Base-by-base conservation (phyloP, 495 filamentous ascomycete genomes). In the Pseudevernia furfuracea region DNA sequence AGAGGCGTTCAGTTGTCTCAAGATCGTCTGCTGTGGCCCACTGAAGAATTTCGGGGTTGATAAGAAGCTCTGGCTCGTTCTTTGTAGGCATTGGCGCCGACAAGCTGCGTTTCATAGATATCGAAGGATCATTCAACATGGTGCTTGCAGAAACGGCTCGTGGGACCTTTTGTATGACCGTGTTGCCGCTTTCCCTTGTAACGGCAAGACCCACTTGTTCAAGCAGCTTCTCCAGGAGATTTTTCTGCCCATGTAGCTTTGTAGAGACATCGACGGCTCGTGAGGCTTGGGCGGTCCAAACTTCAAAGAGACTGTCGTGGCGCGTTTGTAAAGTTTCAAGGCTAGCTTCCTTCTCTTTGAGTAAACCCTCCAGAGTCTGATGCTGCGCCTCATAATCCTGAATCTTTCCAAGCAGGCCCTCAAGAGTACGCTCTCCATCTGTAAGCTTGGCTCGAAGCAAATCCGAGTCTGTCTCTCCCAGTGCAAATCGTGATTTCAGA, bases 191-290 rank as follows among this genome's bases (percentile, higher is more conserved):
- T 63, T 88, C 85, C 34, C 89, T 85, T 19, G 86, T 84, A 37
- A 96, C 77, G 0, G 87, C 84, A 70, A 92, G 95, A 17, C 93
- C 91, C 5, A 97, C 77, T 38, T 88, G 83, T 70, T 96, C 92
- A 2, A 99, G 82, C 53, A 99, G 84, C 43, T 84, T 82, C 43
- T 83, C 83, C 7, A 95, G 75, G 52, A 87, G 85, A 67, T 91
- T 87, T 62, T 92, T 88, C 59, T 94, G 89, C 4, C 83, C 75
- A 64, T 89, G 90, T 10, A 97, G 80, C 36, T 87, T 82, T 66
- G 89, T 87, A 30, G 92, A 93, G 14, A 97, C 77, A 63, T 97
- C 90, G 68, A 90, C 89, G 10, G 89, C 85, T 52, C 84, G 86
- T 39, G 74, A 72, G 37, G 85, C 87, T 34, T 90, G 88, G 57